Base-by-base conservation (phyloP, 345 rosid genomes). In the Populus deltoides region DNA sequence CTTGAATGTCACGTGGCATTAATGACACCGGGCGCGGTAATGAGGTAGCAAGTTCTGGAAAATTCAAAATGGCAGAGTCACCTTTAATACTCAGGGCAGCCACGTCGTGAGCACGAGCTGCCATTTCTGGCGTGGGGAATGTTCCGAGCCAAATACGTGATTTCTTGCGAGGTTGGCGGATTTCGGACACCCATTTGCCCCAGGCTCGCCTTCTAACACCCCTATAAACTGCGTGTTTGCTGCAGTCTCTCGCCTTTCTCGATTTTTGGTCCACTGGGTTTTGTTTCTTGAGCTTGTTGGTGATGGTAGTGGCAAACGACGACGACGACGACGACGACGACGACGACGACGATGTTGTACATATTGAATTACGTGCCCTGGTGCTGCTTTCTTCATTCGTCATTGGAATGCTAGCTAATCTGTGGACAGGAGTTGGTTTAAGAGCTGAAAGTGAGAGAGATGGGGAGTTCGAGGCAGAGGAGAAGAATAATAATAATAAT, bases 161-260 rank as follows among this genome's bases (percentile, higher is more conserved):
- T 22, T 81, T 81, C 57, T 81, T 81, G 4, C 83, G 47, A 24
- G 83, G 83, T 35, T 81, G 69, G 0, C 83, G 80, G 73, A 81
- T 81, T 73, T 81, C 83, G 0, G 83, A 81, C 24, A 81, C 83
- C 80, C 80, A 81, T 73, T 81, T 81, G 1, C 83, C 83, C 83
- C 83, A 81, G 11, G 73, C 63, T 63, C 83, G 71, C 80, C 43
- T 77, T 20, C 83, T 73, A 20, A 81, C 83, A 0, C 83, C 83
- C 62, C 80, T 77, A 13, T 76, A 81, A 31, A 72, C 74, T 7
- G 77, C 74, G 43, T 76, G 77, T 5, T 72, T 66, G 49, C 63
- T 49, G 18, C 75, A 15, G 43, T 74, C 78, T 41, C 72, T 33
- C 3, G 22, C 66, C 49, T 55, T 20, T 24, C 70, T 71, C n/a